phyloP scores from a whole-genome alignment of 1,284 basidiomycete genomes.

The Dichomitus squalens region DNA sequence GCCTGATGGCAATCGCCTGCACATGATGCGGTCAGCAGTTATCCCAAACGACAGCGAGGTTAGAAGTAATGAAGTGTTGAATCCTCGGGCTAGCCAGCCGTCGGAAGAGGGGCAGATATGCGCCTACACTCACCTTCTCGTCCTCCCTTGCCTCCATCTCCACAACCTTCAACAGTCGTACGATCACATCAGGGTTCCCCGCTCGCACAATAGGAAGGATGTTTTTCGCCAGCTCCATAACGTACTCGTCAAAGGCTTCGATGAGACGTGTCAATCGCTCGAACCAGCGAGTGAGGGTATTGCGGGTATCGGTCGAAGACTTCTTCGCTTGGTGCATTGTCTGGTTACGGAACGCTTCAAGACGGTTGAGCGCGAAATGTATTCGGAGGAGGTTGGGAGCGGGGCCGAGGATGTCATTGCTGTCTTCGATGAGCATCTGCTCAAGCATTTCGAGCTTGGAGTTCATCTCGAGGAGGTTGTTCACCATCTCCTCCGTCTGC shows the following conservation, averaged over 20 bases:
- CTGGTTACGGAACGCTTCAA: constrained; percentile 93
- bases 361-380: constrained; percentile 88
- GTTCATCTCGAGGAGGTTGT: constrained; percentile 89
- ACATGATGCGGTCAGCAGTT: constrained; percentile 2
- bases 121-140: constrained; percentile 79
- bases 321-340: constrained; percentile 92
- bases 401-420: constrained; percentile 75
- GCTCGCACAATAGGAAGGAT: constrained; percentile 82
- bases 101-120: too few species aligned
- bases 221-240: constrained; percentile 78
- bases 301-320: constrained; percentile 68
- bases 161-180: constrained; percentile 91
- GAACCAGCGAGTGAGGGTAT: constrained; percentile 80
- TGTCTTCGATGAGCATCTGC: constrained; percentile 77
- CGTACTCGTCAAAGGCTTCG: constrained; percentile 85
- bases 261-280: constrained; percentile 86
- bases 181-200: constrained; percentile 83
- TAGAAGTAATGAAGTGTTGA: too few species aligned
- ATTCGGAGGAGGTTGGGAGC: constrained; percentile 88
- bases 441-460: constrained; percentile 81
- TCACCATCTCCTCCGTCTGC: constrained; percentile 94
- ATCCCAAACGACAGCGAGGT: neutral
- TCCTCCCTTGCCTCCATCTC: constrained; percentile 94
- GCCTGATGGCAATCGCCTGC: constrained; percentile 88
- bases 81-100: too few species aligned